phyloP scores from a whole-genome alignment of 225 moss, liverwort and hornwort species.

The Pleurozium schreberi region DNA sequence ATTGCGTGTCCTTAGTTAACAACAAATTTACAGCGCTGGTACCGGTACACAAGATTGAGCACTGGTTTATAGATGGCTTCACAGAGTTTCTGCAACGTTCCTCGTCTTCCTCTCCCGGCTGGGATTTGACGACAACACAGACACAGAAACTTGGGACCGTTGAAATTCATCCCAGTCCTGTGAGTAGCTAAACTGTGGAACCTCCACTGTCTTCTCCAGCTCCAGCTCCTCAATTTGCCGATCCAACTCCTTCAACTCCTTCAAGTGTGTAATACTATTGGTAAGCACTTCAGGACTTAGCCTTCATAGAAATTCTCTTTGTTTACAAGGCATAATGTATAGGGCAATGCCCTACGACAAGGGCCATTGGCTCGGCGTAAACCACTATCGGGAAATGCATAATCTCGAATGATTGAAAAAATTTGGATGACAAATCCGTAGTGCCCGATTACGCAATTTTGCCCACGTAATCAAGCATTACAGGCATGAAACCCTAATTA shows the following conservation, averaged over 20 bases:
- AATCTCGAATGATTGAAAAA: too few relatives aligned
- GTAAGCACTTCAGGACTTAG: too few relatives aligned
- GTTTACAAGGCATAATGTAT: too few relatives aligned
- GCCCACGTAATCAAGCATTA: too few relatives aligned
- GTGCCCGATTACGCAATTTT: too few relatives aligned
- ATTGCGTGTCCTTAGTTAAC: neutral
- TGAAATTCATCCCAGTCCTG: neutral
- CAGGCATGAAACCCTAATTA: too few relatives aligned
- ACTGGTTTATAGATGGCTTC: neutral
- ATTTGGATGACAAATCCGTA: too few relatives aligned
- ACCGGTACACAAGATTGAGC: neutral
- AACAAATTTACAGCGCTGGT: neutral
- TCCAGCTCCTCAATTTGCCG: conserved; percentile 19
- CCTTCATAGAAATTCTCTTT: too few relatives aligned
- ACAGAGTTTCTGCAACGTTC: neutral
- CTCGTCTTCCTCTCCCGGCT: neutral
- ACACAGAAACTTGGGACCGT: neutral
- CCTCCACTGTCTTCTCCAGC: conserved; percentile 14
- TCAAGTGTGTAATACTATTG: conserved; percentile 37
- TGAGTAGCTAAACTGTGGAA: neutral
- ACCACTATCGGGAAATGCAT: too few relatives aligned
- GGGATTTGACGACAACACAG: neutral
- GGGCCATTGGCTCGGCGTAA: too few relatives aligned
- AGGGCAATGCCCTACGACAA: too few relatives aligned
- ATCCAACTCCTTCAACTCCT: conserved; percentile 38